phyloP scores from a whole-genome alignment of 371 early-diverging fungal species.

The Mucor indicus region DNA sequence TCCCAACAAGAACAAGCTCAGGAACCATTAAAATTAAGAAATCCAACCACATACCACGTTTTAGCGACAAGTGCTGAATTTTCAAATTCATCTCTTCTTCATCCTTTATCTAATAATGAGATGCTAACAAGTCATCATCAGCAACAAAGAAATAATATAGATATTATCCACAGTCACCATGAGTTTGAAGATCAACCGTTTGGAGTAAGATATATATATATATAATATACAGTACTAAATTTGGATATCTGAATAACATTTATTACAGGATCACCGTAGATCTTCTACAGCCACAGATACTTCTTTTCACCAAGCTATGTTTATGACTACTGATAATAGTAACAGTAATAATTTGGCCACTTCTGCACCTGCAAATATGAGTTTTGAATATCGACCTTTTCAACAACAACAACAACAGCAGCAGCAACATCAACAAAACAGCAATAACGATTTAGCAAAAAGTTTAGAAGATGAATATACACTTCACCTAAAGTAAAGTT shows the following conservation, averaged over 20 bases:
- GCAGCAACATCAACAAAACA: neutral
- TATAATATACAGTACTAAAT: constrained; percentile 17
- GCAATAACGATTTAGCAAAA: constrained; percentile 9
- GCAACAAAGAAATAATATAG: neutral
- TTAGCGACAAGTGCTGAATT: neutral
- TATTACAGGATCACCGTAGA: constrained; percentile 2
- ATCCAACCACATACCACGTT: constrained; percentile 9
- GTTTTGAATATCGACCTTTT: constrained; percentile 14
- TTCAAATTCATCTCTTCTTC: neutral
- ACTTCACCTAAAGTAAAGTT: constrained; percentile 41
- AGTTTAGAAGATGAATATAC: constrained; percentile 45
- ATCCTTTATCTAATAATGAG: neutral
- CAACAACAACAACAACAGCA: constrained; percentile 2
- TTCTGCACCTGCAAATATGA: constrained; percentile 42
- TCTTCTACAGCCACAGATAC: constrained; percentile 14
- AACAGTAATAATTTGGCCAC: constrained; percentile 24
- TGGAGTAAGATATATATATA: neutral
- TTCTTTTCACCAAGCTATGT: constrained; percentile 12
- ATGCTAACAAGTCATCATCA: neutral
- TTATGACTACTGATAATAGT: constrained; percentile 12
- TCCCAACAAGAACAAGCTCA: too few species aligned
- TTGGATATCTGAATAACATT: constrained; percentile 17
- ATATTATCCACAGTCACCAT: neutral
- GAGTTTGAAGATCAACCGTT: neutral
- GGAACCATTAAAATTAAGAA: constrained; percentile 1